Conservation (phyloP, 176 grass and related monocot genomes). For the Microstegium vimineum region DNA sequence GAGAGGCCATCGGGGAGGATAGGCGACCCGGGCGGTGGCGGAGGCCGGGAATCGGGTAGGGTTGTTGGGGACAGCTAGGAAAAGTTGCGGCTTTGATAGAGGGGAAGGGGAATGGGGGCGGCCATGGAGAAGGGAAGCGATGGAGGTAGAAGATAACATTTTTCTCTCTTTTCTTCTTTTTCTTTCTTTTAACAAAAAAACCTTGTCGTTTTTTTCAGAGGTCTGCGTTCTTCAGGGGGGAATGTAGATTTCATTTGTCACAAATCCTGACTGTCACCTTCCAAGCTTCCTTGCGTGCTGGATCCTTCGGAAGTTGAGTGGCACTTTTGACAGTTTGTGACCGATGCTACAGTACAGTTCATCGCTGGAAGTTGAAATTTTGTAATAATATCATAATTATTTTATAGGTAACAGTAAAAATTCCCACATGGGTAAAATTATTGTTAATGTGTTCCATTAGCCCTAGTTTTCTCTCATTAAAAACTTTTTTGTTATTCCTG, state of each 20-base stretch:
- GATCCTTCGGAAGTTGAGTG: not conserved
- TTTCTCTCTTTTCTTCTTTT: not conserved
- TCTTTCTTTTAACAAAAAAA: not conserved
- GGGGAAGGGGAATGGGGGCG: not conserved
- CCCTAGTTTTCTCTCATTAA: not conserved
- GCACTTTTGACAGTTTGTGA: not conserved
- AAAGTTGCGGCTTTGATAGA: not conserved
- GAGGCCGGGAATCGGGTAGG: not conserved
- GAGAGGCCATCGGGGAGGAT: not conserved
- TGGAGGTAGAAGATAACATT: slow-evolving; percentile 36
- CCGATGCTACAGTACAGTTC: not conserved
- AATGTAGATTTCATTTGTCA: not conserved
- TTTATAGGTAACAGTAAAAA: not conserved
- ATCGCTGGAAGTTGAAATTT: not conserved
- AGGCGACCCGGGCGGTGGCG: not conserved
- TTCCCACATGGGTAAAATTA: not conserved
- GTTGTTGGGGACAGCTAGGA: not conserved
- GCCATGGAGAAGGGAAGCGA: slow-evolving; percentile 2
- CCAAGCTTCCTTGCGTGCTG: not conserved
- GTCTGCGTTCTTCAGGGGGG: not conserved
- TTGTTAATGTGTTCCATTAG: not conserved
- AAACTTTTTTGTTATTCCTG: no score
- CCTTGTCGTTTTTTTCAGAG: not conserved
- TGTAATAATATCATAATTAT: not conserved
- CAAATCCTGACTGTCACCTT: not conserved